Conservation (phyloP, 306 rosid species). For the Dryas drummondii region DNA sequence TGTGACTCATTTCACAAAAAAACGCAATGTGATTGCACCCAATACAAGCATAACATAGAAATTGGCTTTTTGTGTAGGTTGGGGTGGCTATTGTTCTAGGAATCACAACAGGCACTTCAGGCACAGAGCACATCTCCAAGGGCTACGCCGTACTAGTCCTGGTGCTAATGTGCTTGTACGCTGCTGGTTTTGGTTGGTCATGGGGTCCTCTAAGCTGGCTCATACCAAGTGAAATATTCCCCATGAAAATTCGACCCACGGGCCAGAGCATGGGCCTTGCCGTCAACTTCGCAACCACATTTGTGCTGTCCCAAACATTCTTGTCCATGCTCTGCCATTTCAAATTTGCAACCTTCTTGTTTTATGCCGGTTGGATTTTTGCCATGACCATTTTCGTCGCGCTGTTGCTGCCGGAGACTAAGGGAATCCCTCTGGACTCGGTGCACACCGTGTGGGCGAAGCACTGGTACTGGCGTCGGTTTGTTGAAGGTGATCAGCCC, state of each 20-base stretch:
- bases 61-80: slow-evolving; percentile 4
- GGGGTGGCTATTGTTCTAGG: slow-evolving; percentile 57
- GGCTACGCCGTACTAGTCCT: slow-evolving; percentile 46
- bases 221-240: slow-evolving; percentile 75
- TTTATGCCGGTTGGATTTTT: slow-evolving; percentile 57
- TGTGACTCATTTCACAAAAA: too few species aligned
- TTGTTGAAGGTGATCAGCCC: slow-evolving; percentile 18
- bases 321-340: slow-evolving; percentile 69
- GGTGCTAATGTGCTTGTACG: slow-evolving; percentile 46
- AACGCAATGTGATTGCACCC: too few species aligned
- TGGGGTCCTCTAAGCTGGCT: slow-evolving; percentile 80
- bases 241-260: slow-evolving; percentile 51
- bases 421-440: slow-evolving; percentile 58
- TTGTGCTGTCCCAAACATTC: slow-evolving; percentile 60
- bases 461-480: slow-evolving; percentile 73
- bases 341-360: slow-evolving; percentile 63
- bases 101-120: slow-evolving; percentile 41
- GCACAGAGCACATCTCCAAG: slow-evolving; percentile 42
- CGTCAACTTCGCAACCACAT: slow-evolving; percentile 41
- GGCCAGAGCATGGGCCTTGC: slow-evolving; percentile 65
- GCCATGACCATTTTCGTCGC: slow-evolving; percentile 54
- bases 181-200: slow-evolving; percentile 85
- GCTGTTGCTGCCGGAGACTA: slow-evolving; percentile 72
- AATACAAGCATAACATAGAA: neutral
- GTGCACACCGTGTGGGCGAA: slow-evolving; percentile 55